Evolutionary conservation across 805 yeast species (phyloP), one percentile per base, ranked within the genome.

Genomic region (Hanseniaspora pseudoguilliermondii): DNA sequence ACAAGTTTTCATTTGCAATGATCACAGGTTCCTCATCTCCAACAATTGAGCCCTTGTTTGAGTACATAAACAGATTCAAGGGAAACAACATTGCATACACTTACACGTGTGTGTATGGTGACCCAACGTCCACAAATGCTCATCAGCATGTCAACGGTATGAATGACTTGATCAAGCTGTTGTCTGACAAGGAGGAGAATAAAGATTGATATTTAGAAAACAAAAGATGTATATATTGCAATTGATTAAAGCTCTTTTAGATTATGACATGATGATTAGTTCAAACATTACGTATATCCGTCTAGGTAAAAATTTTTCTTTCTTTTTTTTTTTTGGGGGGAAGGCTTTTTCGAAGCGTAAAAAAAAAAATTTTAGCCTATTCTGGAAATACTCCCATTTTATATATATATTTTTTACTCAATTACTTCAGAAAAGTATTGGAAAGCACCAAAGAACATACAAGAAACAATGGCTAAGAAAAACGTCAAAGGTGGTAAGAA

Each of bases 401-500:
- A 27, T 5, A 27, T 27, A 27, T 27, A n/a, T n/a, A n/a, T n/a
- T n/a, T n/a, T n/a, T n/a, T n/a, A n/a, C n/a, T n/a, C n/a, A n/a
- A n/a, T n/a, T n/a, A n/a, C 29, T 27, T 27, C 32, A 29, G 29
- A n/a, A 39, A 35, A n/a, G 13, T n/a, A 16, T n/a, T 2, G 20
- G 2, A 6, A 21, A 11, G 5, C 3, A 29, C 15, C 20, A 20
- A 5, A 8, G 20, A 21, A 13, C 10, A 40, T 21, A 21, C 5
- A 43, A 2, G 15, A 9, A 25, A 47, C 54, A 32, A 69, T 69
- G 72, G 72, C 71, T 67, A 69, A 67, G 60, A 68, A 67, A 60
- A 68, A 66, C 64, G 66, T 70, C 58, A 73, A 77, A 69, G 93
- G 95, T 72, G 95, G 95, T 73, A 86, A 86, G 73, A 84, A 87